A percentile compares a stretch with the other conserved stretches of the same genome.
Evolutionary conservation across 2,329 filamentous ascomycete species (phyloP).

Genomic region (Fonsecaea monophora): DNA sequence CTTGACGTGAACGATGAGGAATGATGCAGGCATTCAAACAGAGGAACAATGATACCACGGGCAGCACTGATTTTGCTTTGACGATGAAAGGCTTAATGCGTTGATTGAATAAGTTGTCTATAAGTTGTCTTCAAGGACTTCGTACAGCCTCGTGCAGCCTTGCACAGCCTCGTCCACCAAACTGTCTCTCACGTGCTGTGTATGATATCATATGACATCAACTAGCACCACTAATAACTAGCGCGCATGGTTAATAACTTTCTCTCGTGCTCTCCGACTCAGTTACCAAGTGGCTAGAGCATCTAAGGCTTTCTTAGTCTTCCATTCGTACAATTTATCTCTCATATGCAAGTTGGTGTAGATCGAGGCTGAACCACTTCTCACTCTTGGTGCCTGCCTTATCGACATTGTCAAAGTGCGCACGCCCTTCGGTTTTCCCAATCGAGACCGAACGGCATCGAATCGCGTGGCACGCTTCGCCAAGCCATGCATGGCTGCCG

Average conservation of each 20-base stretch:
- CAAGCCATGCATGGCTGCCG: constrained; percentile 24
- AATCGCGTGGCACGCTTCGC: constrained; percentile 27
- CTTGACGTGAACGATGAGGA: constrained; percentile 71
- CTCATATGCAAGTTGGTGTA: background rate
- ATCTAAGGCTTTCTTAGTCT: background rate
- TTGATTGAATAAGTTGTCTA: background rate
- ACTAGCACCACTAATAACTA: background rate
- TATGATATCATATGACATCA: background rate
- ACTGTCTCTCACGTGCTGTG: background rate
- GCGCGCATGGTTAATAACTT: background rate
- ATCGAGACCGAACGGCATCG: constrained; percentile 18
- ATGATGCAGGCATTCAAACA: constrained; percentile 19
- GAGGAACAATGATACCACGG: constrained; percentile 2
- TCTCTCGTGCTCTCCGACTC: background rate
- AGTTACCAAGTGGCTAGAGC: background rate
- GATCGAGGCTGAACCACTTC: background rate
- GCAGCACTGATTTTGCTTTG: background rate
- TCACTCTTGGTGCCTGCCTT: background rate
- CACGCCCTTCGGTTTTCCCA: constrained; percentile 19
- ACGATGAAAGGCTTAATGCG: background rate
- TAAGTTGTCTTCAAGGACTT: background rate
- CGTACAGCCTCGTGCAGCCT: background rate
- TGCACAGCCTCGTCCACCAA: too few species aligned
- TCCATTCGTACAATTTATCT: background rate
- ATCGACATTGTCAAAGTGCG: constrained; percentile 3